Evolutionary conservation across 2,329 filamentous ascomycete species (phyloP).

Genomic region (Hysterium pulicare): DNA sequence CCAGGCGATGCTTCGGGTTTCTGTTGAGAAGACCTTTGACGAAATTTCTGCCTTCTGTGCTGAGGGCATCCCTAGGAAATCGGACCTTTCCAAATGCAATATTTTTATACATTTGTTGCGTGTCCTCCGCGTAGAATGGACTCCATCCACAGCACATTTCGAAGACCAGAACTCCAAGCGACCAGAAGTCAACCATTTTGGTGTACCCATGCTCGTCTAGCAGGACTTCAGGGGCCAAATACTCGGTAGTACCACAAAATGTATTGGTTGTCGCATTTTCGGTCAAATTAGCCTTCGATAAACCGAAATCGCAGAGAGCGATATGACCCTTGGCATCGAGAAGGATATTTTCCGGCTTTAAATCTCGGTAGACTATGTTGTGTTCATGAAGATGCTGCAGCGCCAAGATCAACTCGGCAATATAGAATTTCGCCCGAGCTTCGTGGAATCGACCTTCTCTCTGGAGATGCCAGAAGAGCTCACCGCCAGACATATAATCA

Average conservation of each 20-base stretch:
- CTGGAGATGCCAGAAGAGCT: slow-evolving; percentile 97
- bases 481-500: slow-evolving; percentile 98
- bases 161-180: slow-evolving; percentile 91
- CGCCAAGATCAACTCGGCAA: slow-evolving; percentile 92
- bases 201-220: slow-evolving; percentile 97
- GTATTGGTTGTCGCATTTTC: slow-evolving; percentile 98
- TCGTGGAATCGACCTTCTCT: slow-evolving; percentile 96
- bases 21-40: slow-evolving; percentile 96
- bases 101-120: slow-evolving; percentile 99
- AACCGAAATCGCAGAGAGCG: slow-evolving; percentile 92
- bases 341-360: slow-evolving; percentile 97
- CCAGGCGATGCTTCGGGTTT: slow-evolving; percentile 92
- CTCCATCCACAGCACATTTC: slow-evolving; percentile 99
- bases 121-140: slow-evolving; percentile 97
- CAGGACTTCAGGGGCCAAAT: slow-evolving; percentile 90
- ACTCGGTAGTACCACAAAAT: slow-evolving; percentile 97
- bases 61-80: slow-evolving; percentile 91
- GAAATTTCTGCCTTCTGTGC: slow-evolving; percentile 92
- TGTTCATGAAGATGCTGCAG: slow-evolving; percentile 94
- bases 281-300: slow-evolving; percentile 95
- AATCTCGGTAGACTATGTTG: slow-evolving; percentile 94
- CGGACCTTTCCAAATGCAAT: slow-evolving; percentile 98
- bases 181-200: slow-evolving; percentile 99
- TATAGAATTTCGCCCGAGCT: slow-evolving; percentile 95
- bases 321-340: slow-evolving; percentile 97